phyloP scores from a whole-genome alignment of 352 stramenopile species.

The Phytophthora meadii region DNA sequence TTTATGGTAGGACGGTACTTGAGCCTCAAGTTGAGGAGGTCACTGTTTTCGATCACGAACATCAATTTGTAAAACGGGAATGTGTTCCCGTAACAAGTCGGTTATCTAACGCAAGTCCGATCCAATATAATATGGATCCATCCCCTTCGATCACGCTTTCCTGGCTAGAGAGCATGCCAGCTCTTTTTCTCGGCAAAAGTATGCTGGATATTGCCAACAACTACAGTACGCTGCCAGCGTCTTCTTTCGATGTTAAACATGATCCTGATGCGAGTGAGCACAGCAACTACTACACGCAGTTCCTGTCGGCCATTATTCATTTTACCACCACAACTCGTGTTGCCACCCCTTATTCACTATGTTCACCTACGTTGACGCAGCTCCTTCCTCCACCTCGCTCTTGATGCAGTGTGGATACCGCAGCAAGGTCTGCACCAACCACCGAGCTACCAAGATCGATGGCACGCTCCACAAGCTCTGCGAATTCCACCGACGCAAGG shows the following conservation, averaged over 20 bases:
- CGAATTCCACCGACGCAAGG: slow-evolving; percentile 63
- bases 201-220: slow-evolving; percentile 1
- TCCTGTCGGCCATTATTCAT: background rate
- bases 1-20: too few relatives aligned
- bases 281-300: background rate
- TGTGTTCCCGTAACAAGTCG: too few relatives aligned
- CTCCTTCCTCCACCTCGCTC: slow-evolving; percentile 17
- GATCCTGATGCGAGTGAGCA: slow-evolving; percentile 1
- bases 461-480: slow-evolving; percentile 64
- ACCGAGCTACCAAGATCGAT: slow-evolving; percentile 53
- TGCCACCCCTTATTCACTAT: slow-evolving; percentile 4
- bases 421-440: slow-evolving; percentile 61
- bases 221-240: background rate
- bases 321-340: background rate
- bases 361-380: slow-evolving; percentile 21
- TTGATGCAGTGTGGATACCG: slow-evolving; percentile 47
- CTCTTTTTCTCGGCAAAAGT: background rate
- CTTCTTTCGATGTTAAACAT: background rate
- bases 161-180: background rate
- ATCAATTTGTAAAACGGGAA: too few relatives aligned
- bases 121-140: slow-evolving; percentile 11
- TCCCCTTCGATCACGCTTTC: background rate
- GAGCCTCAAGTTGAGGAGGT: too few relatives aligned
- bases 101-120: background rate
- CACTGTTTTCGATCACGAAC: too few relatives aligned